Base-by-base conservation (phyloP, 768 basidiomycete species). In the Serendipita vermifera region DNA sequence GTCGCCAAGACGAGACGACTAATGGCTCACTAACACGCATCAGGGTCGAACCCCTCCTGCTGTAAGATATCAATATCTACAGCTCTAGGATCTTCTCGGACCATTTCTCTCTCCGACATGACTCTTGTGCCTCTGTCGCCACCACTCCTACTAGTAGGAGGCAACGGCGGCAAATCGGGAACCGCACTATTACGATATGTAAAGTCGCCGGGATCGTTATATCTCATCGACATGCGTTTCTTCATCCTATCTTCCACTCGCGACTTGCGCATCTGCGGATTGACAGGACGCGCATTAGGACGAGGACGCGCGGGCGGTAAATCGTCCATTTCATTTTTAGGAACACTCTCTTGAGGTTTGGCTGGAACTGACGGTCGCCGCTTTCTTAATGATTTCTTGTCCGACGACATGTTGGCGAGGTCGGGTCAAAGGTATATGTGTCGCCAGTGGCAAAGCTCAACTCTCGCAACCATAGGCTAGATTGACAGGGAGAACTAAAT, bases 161-260 rank as follows among this genome's bases (percentile, higher is more conserved):
- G 80, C 36, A 86, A 60, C 0, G 76, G 69, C 2, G 84, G 83
- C 15, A 84, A 68, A 1, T 79, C 69, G 3, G 87, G 83, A 2
- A 81, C 65, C 38, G 66, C 68, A 6, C 68, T 65, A 11, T 73
- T 66, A 48, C 29, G 20, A n/a, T 79, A 76, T 2, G 80, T 82
- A 4, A 84, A 85, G n/a, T 76, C 72, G 1, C 84, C 84, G 55
- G 88, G 84, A 61, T 87, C 86, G 35, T 85, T 88, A 77, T 87
- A 96, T 66, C 92, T 82, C 78, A 84, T 87, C 14, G 91, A 92
- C 82, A 96, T 85, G 65, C 93, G 85, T 70, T 90, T 90, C 78
- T 90, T 91, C 70, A 96, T 91, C 72, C 87, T 90, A 76, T 93
- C 93, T 67, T 91, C 77, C 20, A 79, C 75, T 9, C 72, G 69